Evolutionary conservation across 441 rosid species (phyloP), one percentile per base, ranked within the genome.

Genomic region (Gossypium laxum): DNA sequence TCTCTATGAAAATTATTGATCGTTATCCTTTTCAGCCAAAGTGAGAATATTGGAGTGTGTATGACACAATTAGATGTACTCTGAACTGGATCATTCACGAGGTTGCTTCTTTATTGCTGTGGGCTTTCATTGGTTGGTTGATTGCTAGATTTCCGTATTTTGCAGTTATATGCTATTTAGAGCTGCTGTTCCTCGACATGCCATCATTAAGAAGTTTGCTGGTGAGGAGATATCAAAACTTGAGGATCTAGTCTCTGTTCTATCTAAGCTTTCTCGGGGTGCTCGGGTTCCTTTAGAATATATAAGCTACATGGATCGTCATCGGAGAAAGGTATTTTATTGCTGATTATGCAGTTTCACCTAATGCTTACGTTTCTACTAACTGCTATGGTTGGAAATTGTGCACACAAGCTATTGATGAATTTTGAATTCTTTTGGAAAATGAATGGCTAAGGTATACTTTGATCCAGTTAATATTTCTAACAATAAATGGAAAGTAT

Each of bases 171-270:
- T 92, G 99, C 83, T 95, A 63, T 86, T 77, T 79, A 88, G 96
- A 85, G 97, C 97, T 26, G 95, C 97, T 76, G 93, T 95, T 76
- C 93, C 96, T 77, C 88, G 95, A 54, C 98, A 91, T 83, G 97
- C 99, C 68, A 91, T 95, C 74, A 92, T 95, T 70, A 89, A 88
- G 86, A 95, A 89, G 82, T 86, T 95, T 83, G 91, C 93, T 62
- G 92, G 91, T 68, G 88, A 85, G 78, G 92, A 91, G 77, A 91
- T 92, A 75, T 82, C 90, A 22, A 77, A 34, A 61, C 89, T 95
- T 63, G 89, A 88, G 69, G 91, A 92, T 60, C 76, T 95, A 55
- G 82, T 95, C 72, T 77, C 86, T 56, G 86, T 88, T 79, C 76
- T 95, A 50, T 83, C 96, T 55, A 91, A 86, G 84, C 82, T 92